Evolutionary conservation across 129 eudicot genomes (phyloP).

Genomic region (Escallonia herrerae): DNA sequence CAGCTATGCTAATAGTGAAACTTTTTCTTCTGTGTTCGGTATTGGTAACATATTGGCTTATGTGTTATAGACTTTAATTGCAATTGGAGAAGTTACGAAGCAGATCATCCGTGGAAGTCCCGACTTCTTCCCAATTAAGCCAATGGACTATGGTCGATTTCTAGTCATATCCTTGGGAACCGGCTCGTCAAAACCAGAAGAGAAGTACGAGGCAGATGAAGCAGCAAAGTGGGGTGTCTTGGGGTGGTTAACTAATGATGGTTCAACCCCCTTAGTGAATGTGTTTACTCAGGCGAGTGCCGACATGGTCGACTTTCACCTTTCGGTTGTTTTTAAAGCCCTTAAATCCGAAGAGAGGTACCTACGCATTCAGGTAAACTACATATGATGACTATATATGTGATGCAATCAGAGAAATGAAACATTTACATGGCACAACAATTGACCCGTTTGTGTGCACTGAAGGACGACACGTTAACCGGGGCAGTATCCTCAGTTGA

Average conservation of each 20-base stretch:
- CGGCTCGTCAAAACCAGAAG: conserved; percentile 29
- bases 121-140: conserved; percentile 22
- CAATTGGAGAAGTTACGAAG: conserved; percentile 41
- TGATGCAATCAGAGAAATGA: background rate
- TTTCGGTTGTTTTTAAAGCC: conserved; percentile 34
- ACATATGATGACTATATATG: background rate
- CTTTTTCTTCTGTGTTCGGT: too few species aligned
- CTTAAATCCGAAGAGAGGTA: conserved; percentile 30
- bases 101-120: conserved; percentile 26
- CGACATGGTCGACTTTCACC: conserved; percentile 46
- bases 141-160: conserved; percentile 35
- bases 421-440: background rate
- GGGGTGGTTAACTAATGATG: conserved; percentile 37
- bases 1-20: too few species aligned
- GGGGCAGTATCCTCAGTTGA: conserved; percentile 35
- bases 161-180: conserved; percentile 57
- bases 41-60: too few species aligned
- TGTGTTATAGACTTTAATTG: conserved; percentile 35
- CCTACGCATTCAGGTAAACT: conserved; percentile 50
- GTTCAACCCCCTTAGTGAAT: conserved; percentile 40
- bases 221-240: conserved; percentile 54
- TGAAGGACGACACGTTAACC: conserved; percentile 47
- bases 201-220: conserved; percentile 30
- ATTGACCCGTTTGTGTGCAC: too few species aligned
- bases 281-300: conserved; percentile 37